Evolutionary conservation across 169 alveolate genomes (phyloP), one percentile per base, ranked within the genome.

Genomic region (Sarcocystis neurona): DNA sequence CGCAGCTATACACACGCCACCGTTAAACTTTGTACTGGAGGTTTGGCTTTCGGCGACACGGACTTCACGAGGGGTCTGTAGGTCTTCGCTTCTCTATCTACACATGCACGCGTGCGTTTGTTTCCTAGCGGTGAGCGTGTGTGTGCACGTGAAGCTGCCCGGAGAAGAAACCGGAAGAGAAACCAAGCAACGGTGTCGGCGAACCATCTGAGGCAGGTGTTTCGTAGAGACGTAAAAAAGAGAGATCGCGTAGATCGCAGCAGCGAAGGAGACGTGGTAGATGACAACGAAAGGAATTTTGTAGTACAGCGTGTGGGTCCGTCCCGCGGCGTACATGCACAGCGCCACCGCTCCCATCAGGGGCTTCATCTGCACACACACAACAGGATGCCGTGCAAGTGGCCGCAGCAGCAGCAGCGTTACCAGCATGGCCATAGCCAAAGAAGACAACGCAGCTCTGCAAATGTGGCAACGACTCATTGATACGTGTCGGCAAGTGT

Each of bases 161-260:
- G 30, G 66, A 53, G 66, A 23, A n/a, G n/a, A n/a, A 74, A 74
- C 23, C n/a, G 27, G 20, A 74, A 44, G 23, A 79, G 23, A 41
- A 32, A 43, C 20, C 27, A 66, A 23, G 75, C 12, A 41, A 15
- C 37, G 82, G 23, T 15, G 8, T 23, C 63, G 23, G 1, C 74
- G 27, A 5, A 70, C 90, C 75, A 86, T 32, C 2, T 34, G 87
- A 23, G 72, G 43, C 63, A 48, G 90, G 30, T 68, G 27, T 15
- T 87, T 27, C 12, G 90, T 86, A 39, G 90, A 86, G 46, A 86
- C 8, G 30, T 86, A 86, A 43, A 86, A 86, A n/a, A 86, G 43
- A 18, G 32, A 23, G 34, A 86, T 27, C 32, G 90, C 90, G 39
- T 86, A 86, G 48, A 86, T 70, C 27, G 90, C 90, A 2, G 44